Conservation (phyloP, 225 moss, liverwort and hornwort genomes). For the Polytrichum commune region DNA sequence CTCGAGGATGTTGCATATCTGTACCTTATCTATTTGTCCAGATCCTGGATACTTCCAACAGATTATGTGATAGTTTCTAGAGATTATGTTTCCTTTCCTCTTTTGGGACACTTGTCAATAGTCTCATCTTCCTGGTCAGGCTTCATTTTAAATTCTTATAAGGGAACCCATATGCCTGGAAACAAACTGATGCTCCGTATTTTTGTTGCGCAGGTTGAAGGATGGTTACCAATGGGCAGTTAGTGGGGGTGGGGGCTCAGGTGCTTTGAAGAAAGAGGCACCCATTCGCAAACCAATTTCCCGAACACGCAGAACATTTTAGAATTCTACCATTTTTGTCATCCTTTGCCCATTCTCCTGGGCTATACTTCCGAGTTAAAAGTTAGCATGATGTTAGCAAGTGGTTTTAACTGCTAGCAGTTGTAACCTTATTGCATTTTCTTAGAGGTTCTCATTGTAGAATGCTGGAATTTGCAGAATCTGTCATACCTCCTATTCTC, state of each 20-base stretch:
- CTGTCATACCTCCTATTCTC: too few species aligned
- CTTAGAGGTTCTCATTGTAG: neutral
- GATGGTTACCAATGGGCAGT: slow-evolving; percentile 63
- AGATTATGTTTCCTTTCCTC: neutral
- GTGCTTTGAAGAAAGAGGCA: slow-evolving; percentile 54
- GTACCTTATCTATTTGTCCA: too few species aligned
- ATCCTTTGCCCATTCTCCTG: slow-evolving; percentile 1
- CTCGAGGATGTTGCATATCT: too few species aligned
- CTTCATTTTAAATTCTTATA: neutral
- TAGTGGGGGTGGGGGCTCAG: slow-evolving; percentile 34
- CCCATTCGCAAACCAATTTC: slow-evolving; percentile 30
- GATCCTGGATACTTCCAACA: neutral
- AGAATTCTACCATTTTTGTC: slow-evolving; percentile 13
- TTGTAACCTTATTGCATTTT: neutral
- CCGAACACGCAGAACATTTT: slow-evolving; percentile 41
- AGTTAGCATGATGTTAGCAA: neutral
- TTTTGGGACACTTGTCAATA: too few species aligned
- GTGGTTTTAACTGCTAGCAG: too few species aligned
- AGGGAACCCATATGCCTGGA: too few species aligned
- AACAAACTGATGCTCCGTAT: neutral
- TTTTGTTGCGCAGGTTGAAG: slow-evolving; percentile 51
- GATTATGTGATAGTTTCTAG: neutral
- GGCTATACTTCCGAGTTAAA: neutral
- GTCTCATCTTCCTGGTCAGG: neutral
- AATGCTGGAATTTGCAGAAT: neutral